Percentiles rank a stretch among this genome's conserved stretches.
Conservation (phyloP, 768 basidiomycete genomes). For the Suillus occidentalis region DNA sequence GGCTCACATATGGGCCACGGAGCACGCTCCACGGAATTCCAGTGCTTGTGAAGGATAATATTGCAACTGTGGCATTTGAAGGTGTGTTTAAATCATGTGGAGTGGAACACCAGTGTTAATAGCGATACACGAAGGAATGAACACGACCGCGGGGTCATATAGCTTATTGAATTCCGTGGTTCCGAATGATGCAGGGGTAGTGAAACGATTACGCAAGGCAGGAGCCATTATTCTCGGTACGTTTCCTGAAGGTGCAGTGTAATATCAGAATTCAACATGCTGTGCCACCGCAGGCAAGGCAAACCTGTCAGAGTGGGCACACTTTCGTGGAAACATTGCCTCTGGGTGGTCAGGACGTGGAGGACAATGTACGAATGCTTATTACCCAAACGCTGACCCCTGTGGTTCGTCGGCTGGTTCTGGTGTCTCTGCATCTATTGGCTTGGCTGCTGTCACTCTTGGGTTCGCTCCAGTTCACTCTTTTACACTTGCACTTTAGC, state of each 20-base stretch:
- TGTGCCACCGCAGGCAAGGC: constrained; percentile 44
- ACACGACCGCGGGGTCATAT: constrained; percentile 42
- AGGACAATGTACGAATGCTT: constrained; percentile 51
- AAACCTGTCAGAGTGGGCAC: constrained; percentile 55
- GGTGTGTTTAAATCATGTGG: constrained; percentile 13
- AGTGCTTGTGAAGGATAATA: constrained; percentile 36
- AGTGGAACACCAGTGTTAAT: not conserved
- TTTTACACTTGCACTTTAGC: not conserved
- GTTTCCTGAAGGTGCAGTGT: not conserved
- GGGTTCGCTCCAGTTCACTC: constrained; percentile 24
- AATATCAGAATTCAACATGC: not conserved
- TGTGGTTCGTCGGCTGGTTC: constrained; percentile 62
- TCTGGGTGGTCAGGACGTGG: constrained; percentile 60
- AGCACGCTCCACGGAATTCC: constrained; percentile 41
- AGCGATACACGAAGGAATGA: constrained; percentile 32
- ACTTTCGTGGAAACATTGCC: constrained; percentile 44
- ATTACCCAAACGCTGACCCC: constrained; percentile 51
- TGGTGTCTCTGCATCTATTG: constrained; percentile 53
- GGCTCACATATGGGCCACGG: constrained; percentile 27
- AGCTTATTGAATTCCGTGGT: constrained; percentile 35
- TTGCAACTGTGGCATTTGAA: constrained; percentile 30
- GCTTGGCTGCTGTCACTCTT: constrained; percentile 47
- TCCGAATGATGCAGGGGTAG: constrained; percentile 35
- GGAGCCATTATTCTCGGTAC: constrained; percentile 37
- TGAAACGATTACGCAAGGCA: constrained; percentile 31